A percentile compares a stretch with the other conserved stretches of the same genome.
Evolutionary conservation across 108 stramenopile species (phyloP).

Genomic region (Conticribra guillardii): DNA sequence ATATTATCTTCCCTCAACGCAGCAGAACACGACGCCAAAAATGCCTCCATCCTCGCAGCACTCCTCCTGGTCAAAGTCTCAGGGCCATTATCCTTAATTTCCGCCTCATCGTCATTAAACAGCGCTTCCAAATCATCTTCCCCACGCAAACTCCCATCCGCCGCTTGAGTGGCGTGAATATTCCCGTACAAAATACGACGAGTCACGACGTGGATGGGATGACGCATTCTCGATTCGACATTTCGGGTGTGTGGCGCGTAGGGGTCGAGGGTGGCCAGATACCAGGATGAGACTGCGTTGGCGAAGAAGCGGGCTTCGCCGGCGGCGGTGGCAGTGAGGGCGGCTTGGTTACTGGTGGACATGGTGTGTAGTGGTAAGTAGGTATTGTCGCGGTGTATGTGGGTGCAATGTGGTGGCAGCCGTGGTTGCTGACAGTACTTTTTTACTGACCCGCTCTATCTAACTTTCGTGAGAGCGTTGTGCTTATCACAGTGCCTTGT

Average conservation of each 20-base stretch:
- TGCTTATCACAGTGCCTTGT: too few species aligned
- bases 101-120: constrained; percentile 50
- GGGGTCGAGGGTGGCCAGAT: constrained; percentile 63
- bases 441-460: too few species aligned
- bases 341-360: too few species aligned
- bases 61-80: constrained; percentile 54
- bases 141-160: neutral
- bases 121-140: constrained; percentile 30
- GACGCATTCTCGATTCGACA: constrained; percentile 54
- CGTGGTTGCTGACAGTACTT: too few species aligned
- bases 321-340: constrained; percentile 33
- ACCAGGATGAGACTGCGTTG: constrained; percentile 64
- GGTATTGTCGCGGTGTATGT: too few species aligned
- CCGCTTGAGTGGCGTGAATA: neutral
- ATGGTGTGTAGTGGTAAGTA: too few species aligned
- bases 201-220: constrained; percentile 71
- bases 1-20: constrained; percentile 60
- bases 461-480: too few species aligned
- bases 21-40: constrained; percentile 65
- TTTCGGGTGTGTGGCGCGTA: constrained; percentile 63
- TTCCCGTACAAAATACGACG: constrained; percentile 55
- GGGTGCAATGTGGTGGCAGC: too few species aligned
- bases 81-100: constrained; percentile 37
- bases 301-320: constrained; percentile 57
- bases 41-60: constrained; percentile 82